These are phyloP conservation scores for Colletotrichum higginsianum DNA, from an alignment of 2,329 filamentous ascomycete genomes.

Conservation along the genomic window DNA sequence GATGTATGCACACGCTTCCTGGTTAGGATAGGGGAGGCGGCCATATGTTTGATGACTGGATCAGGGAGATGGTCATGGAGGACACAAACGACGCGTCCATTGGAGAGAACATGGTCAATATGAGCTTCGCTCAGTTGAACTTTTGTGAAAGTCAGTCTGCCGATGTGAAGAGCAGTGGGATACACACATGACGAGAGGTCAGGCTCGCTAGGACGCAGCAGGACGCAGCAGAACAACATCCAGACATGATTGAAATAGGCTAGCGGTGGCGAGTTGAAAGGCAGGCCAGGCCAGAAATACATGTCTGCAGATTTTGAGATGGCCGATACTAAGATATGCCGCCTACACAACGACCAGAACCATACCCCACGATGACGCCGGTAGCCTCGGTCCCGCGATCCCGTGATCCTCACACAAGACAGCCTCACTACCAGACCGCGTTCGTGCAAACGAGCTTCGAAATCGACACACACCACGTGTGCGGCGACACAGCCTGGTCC, in stretches of 20 bases:
- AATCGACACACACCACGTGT: too few relatives aligned
- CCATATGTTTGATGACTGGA: background rate
- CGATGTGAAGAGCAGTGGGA: background rate
- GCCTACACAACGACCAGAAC: background rate
- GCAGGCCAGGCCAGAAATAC: background rate
- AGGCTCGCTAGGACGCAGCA: background rate
- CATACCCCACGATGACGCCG: too few relatives aligned
- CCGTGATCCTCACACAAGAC: background rate
- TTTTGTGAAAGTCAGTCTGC: too few relatives aligned
- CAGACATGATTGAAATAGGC: background rate
- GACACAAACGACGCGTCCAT: background rate
- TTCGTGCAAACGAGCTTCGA: background rate
- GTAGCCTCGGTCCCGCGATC: background rate
- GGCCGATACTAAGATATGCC: too few relatives aligned
- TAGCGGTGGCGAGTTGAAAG: too few relatives aligned
- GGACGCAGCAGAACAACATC: background rate
- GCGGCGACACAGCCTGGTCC: too few relatives aligned
- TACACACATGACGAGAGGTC: too few relatives aligned
- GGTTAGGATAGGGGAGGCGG: accelerated
- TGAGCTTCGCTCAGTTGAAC: background rate
- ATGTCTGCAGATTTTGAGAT: background rate
- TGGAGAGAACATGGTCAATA: background rate
- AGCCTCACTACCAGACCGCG: background rate
- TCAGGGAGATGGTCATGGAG: too few relatives aligned
- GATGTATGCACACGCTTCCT: background rate